Conservation (phyloP, 345 rosid species). For the Pistacia atlantica region DNA sequence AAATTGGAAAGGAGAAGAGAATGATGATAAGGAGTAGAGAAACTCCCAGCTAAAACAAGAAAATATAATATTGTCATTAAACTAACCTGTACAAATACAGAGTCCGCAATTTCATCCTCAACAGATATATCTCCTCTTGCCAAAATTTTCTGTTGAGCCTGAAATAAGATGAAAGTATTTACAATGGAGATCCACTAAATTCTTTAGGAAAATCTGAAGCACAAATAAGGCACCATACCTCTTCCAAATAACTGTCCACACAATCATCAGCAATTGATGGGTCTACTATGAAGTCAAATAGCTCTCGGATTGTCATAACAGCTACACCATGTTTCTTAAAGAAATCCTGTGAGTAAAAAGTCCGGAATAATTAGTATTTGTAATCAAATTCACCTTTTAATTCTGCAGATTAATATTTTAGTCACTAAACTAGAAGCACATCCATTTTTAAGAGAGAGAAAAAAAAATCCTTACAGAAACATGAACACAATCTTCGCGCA, state of each 20-base stretch:
- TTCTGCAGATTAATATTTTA: constrained; percentile 4
- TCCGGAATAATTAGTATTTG: neutral
- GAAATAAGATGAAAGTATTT: constrained; percentile 14
- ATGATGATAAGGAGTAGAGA: neutral
- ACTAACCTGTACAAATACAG: constrained; percentile 89
- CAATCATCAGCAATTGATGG: constrained; percentile 77
- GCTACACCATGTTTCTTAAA: constrained; percentile 92
- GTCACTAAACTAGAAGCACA: neutral
- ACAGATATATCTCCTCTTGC: constrained; percentile 67
- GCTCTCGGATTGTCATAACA: constrained; percentile 89
- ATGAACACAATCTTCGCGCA: constrained; percentile 93
- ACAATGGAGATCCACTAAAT: neutral
- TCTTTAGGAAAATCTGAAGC: neutral
- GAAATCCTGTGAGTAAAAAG: constrained; percentile 57
- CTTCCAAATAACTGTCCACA: constrained; percentile 82
- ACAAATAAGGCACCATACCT: constrained; percentile 43
- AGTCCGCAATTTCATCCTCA: constrained; percentile 93
- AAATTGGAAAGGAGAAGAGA: neutral
- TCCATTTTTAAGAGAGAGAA: neutral
- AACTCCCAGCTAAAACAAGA: neutral
- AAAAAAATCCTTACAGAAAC: constrained; percentile 69
- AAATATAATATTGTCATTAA: neutral
- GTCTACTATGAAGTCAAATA: constrained; percentile 94
- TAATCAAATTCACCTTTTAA: neutral
- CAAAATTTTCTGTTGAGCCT: constrained; percentile 77